Base-by-base conservation (phyloP, 2,329 filamentous ascomycete species). In the Colletotrichum sp. region DNA sequence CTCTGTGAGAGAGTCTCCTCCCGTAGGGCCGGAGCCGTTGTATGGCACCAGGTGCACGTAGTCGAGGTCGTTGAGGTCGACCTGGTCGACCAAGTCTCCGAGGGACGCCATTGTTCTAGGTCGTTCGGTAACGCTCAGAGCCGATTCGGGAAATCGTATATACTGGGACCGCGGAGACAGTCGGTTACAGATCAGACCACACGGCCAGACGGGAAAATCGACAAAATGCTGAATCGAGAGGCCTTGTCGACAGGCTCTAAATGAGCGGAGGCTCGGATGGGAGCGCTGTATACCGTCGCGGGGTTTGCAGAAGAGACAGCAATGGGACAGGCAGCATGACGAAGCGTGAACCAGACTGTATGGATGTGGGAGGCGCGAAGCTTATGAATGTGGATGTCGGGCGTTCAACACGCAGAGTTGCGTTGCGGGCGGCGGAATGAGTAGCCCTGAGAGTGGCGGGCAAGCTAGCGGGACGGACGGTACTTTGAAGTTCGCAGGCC, bases 1-100 rank as follows among this genome's bases (percentile, higher is more conserved):
- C 78, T 94, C 86, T 2, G 87, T 87, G 75, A 92, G 85, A 30
- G 94, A 92, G 84, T 96, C 89, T 75, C 94, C 94, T 78, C 95
- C 94, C 9, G 90, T 92, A 26, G 87, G 84, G 44, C 86, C 86
- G 22, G 92, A 92, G 81, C 90, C 91, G 86, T 95, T 95, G 86
- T 93, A 95, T 26, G 90, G 86, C 52, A 90, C 83, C 77, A 88
- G 85, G 77, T 83, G 78, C 66, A 87, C 80, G 79, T 90, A 90
- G 81, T 87, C 82, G 72, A 87, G 82, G 57, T 80, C 79, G 79
- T 89, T 85, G 77, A 87, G 84, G 78, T 89, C 84, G 77, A 83
- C 84, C 44, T 52, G 44, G 44, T 52, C 44, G 44, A 68, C 89
- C 84, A 77, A 83, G 84, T 52, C 44, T 52, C n/a, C 44, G 68